phyloP scores from a whole-genome alignment of 2,329 filamentous ascomycete genomes.

The Orbilia oligospora region DNA sequence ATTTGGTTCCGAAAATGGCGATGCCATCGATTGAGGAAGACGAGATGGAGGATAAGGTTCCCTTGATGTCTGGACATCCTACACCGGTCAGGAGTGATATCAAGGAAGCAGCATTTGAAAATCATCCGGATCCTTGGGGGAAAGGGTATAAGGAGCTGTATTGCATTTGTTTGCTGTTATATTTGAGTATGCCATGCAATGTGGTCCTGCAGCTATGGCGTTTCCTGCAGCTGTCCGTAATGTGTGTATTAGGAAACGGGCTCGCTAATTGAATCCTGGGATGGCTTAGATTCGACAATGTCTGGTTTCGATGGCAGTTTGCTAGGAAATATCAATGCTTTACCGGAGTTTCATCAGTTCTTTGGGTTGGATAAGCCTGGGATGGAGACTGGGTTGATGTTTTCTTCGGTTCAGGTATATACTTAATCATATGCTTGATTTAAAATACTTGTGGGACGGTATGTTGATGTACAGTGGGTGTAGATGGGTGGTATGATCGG shows the following conservation, averaged over 20 bases:
- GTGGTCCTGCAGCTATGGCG: neutral
- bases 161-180: constrained; percentile 51
- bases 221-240: neutral
- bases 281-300: constrained; percentile 68
- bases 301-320: constrained; percentile 75
- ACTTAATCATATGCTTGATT: neutral
- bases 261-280: constrained; percentile 16
- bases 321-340: constrained; percentile 72
- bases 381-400: constrained; percentile 69
- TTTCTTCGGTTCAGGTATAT: constrained; percentile 62
- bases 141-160: constrained; percentile 60
- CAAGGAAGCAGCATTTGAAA: constrained; percentile 56
- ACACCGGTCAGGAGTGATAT: constrained; percentile 44
- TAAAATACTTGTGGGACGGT: constrained; percentile 64
- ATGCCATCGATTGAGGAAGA: constrained; percentile 59
- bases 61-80: constrained; percentile 44
- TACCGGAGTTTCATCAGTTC: constrained; percentile 70
- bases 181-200: constrained; percentile 48
- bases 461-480: constrained; percentile 4
- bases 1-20: constrained; percentile 16
- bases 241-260: too few species aligned
- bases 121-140: constrained; percentile 60
- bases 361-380: constrained; percentile 70
- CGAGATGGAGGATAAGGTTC: constrained; percentile 59
- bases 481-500: constrained; percentile 71